Conservation (phyloP, 1,284 basidiomycete genomes). For the Ganoderma lingzhi region DNA sequence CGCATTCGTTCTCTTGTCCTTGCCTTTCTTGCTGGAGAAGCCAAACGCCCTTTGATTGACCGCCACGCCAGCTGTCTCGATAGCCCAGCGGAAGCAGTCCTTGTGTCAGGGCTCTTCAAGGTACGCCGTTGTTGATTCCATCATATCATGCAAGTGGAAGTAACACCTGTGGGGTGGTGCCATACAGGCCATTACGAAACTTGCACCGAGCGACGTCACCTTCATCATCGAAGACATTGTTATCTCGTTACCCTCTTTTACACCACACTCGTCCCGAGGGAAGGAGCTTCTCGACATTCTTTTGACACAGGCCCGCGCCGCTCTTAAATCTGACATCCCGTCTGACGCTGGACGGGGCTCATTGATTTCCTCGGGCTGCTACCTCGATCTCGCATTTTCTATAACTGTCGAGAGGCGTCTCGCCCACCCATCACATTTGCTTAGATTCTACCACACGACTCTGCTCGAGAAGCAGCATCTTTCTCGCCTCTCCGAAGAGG, state of each 20-base stretch:
- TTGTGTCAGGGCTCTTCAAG: slow-evolving; percentile 57
- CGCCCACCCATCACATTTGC: slow-evolving; percentile 52
- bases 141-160: not conserved
- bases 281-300: slow-evolving; percentile 54
- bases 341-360: slow-evolving; percentile 27
- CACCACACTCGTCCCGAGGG: slow-evolving; percentile 46
- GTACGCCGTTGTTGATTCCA: slow-evolving; percentile 42
- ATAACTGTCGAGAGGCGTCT: slow-evolving; percentile 52
- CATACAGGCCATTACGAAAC: slow-evolving; percentile 57
- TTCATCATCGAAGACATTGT: slow-evolving; percentile 63
- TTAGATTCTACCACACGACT: slow-evolving; percentile 59
- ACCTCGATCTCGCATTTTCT: slow-evolving; percentile 56
- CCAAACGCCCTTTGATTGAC: slow-evolving; percentile 55
- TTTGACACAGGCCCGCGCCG: slow-evolving; percentile 48
- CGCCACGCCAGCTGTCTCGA: slow-evolving; percentile 52
- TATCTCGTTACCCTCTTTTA: slow-evolving; percentile 56
- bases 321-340: slow-evolving; percentile 48
- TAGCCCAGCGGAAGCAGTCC: slow-evolving; percentile 54
- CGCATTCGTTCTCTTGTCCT: slow-evolving; percentile 65
- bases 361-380: slow-evolving; percentile 50
- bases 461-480: slow-evolving; percentile 57
- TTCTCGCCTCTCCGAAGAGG: slow-evolving; percentile 51
- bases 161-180: not conserved
- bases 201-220: slow-evolving; percentile 51
- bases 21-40: slow-evolving; percentile 62